Base-by-base conservation (phyloP, 192 early-diverging fungal genomes). In the Umbelopsis sp. region DNA sequence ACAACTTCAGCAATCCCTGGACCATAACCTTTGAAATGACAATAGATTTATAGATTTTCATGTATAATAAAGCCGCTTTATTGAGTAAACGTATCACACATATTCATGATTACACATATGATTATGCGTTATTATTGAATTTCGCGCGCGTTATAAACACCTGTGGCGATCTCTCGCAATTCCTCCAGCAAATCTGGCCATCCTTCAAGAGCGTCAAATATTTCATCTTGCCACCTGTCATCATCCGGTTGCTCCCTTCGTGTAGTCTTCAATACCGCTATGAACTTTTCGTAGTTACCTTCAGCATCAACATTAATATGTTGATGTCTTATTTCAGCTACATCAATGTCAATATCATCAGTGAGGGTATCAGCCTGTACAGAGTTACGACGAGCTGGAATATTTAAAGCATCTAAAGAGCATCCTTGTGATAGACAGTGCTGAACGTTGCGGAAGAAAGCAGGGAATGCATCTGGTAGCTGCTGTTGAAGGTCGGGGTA, bases 141-240 rank as follows among this genome's bases (percentile, higher is more conserved):
- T 53, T 54, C 20, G 24, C n/a, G 50, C 29, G 49, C 24, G 4
- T 70, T 53, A 47, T 70, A 38, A 22, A 53, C 25, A 20, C 53
- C 51, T 20, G 36, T 38, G 41, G 75, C 54, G 20, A 79, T 79
- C 24, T 78, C 77, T 45, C 52, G 41, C 11, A 81, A 56, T 26
- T 76, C 47, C 26, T 59, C 54, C 10, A 80, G 16, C 16, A 79
- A 34, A 21, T 70, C 52, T 11, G 78, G 80, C 70, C 74, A 82
- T 44, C 65, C 53, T 26, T 76, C 67, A 16, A 79, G 53, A 20
- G 31, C 31, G 8, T 76, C 74, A n/a, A 54, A 67, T 25, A 82
- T 53, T 17, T 34, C 45, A 14, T 59, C 50, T 31, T 80, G 36
- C 80, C 80, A 82, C 34, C 47, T 71, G 25, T 66, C 32, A 62